Percentiles rank a stretch among this genome's conserved stretches.
phyloP scores from a whole-genome alignment of 495 filamentous ascomycete genomes.

The Parachaetomium inaequale region DNA sequence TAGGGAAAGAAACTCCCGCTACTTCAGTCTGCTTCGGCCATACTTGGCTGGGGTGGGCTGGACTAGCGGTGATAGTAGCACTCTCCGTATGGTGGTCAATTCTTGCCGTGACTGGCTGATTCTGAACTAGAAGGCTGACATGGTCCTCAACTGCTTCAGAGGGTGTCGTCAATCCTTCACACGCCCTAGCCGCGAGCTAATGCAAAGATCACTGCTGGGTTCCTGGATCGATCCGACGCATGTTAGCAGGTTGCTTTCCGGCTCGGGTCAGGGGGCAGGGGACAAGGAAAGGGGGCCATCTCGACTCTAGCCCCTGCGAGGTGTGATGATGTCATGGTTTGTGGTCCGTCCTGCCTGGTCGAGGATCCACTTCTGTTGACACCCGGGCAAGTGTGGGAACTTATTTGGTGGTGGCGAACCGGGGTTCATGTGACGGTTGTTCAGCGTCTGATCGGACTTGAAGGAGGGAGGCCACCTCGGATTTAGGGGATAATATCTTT shows the following conservation, averaged over 20 bases:
- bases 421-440: background rate
- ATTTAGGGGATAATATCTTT: no score
- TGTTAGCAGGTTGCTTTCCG: background rate
- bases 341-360: background rate
- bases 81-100: no score
- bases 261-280: background rate
- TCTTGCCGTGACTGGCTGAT: background rate
- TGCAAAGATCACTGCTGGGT: background rate
- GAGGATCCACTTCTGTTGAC: background rate
- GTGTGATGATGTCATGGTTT: background rate
- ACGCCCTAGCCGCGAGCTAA: background rate
- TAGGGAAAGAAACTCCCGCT: background rate
- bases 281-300: background rate
- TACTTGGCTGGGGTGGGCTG: background rate
- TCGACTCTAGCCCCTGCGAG: background rate
- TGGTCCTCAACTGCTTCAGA: no score
- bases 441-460: background rate
- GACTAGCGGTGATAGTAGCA: background rate
- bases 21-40: background rate
- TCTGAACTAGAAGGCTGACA: no score
- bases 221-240: no score
- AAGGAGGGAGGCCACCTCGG: no score
- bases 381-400: background rate
- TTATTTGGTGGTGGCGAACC: no score
- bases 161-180: no score